Evolutionary conservation across 768 basidiomycete species (phyloP).

Genomic region (Saitozyma podzolica): DNA sequence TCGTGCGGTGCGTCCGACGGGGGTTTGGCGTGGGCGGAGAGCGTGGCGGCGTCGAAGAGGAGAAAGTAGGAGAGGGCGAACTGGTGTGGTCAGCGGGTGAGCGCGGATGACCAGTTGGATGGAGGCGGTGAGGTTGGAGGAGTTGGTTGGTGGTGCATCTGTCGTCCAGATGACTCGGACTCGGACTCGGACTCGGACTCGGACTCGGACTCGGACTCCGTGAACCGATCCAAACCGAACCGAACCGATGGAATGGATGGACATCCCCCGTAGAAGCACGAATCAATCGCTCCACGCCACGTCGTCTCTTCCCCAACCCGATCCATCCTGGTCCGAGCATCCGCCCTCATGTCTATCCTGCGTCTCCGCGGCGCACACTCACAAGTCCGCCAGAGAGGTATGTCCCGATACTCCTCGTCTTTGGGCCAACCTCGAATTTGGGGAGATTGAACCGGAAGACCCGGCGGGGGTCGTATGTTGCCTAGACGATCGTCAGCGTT

Average conservation of each 20-base stretch:
- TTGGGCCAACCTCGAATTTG: constrained; percentile 65
- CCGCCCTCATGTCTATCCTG: neutral
- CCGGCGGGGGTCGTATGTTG: constrained; percentile 79
- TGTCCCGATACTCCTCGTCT: constrained; percentile 79
- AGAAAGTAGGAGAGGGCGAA: constrained; percentile 95
- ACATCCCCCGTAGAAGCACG: neutral
- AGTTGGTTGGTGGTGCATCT: no score
- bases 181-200: no score
- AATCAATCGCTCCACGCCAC: no score
- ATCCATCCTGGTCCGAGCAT: no score
- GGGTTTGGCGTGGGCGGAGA: constrained; percentile 79
- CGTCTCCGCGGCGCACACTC: constrained; percentile 51
- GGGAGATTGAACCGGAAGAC: constrained; percentile 88
- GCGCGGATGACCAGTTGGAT: neutral
- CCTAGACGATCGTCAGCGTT: constrained; percentile 46
- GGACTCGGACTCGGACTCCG: no score
- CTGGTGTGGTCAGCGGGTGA: constrained; percentile 54
- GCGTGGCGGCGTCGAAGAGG: constrained; percentile 87
- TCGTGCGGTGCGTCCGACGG: constrained; percentile 71
- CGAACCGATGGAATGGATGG: neutral
- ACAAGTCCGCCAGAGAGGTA: constrained; percentile 91
- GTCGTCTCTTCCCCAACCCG: no score
- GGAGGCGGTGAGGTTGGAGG: neutral
- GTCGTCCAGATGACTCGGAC: no score
- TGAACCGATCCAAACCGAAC: no score